Conservation (phyloP, 805 yeast species). For the Clavispora vitiphila region DNA sequence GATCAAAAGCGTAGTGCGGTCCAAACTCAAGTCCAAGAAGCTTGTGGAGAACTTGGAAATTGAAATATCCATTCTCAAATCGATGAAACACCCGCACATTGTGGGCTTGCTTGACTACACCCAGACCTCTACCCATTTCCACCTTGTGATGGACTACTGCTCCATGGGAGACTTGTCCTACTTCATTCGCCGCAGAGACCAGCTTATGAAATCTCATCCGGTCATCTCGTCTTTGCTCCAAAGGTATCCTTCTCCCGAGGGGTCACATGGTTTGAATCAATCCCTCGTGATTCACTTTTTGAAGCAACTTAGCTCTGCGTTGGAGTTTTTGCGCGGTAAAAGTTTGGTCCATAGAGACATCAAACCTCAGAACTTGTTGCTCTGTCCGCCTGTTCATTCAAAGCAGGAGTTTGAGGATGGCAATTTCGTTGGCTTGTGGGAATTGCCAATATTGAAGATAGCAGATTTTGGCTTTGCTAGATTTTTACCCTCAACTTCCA, state of each 20-base stretch:
- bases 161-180: conserved; percentile 90
- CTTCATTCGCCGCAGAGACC: conserved; percentile 73
- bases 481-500: conserved; percentile 83
- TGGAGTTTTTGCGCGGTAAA: conserved; percentile 73
- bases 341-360: conserved; percentile 92
- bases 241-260: conserved; percentile 78
- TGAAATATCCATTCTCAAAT: conserved; percentile 84
- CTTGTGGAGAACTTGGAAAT: conserved; percentile 86
- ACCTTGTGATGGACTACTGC: conserved; percentile 93
- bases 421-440: conserved; percentile 76
- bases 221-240: conserved; percentile 69
- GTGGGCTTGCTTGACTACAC: conserved; percentile 82
- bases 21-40: conserved; percentile 79
- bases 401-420: conserved; percentile 50
- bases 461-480: conserved; percentile 99
- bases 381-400: conserved; percentile 77
- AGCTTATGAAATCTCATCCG: conserved; percentile 70
- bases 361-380: conserved; percentile 83
- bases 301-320: conserved; percentile 80
- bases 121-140: conserved; percentile 73
- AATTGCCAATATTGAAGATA: conserved; percentile 82
- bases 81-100: conserved; percentile 88
- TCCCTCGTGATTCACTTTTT: conserved; percentile 76
- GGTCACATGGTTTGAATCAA: conserved; percentile 74
- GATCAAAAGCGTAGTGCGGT: conserved; percentile 78